phyloP scores from a whole-genome alignment of 306 rosid species.

The Vachellia pachyceras region DNA sequence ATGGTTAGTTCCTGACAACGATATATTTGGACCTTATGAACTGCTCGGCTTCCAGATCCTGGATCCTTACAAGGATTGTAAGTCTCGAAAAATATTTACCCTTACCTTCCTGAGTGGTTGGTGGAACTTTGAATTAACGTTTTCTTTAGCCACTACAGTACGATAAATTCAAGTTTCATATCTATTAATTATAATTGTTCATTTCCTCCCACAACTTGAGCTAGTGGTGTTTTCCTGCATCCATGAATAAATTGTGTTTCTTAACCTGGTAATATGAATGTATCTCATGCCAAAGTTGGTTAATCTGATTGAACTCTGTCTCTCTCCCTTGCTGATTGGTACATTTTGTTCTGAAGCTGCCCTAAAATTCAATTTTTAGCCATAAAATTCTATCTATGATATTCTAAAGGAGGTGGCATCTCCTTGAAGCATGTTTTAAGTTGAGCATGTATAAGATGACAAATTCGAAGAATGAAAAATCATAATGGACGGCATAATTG shows the following conservation, averaged over 20 bases:
- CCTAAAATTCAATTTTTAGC: not conserved
- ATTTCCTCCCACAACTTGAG: not conserved
- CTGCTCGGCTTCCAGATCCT: slow-evolving; percentile 53
- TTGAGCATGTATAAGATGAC: not conserved
- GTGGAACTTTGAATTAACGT: not conserved
- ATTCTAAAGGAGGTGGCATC: not conserved
- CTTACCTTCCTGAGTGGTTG: not conserved
- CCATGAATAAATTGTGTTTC: not conserved
- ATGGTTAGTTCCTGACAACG: slow-evolving; percentile 65
- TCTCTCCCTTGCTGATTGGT: not conserved
- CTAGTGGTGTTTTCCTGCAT: slow-evolving; percentile 18
- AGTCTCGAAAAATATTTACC: slow-evolving; percentile 45
- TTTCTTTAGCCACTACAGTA: not conserved
- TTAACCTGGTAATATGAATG: slow-evolving; percentile 6
- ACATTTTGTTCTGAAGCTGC: not conserved
- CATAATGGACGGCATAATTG: not conserved
- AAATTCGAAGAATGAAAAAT: not conserved
- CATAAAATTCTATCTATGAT: not conserved
- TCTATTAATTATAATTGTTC: slow-evolving; percentile 5
- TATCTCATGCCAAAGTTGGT: not conserved
- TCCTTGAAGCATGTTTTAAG: slow-evolving; percentile 12
- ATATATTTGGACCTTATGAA: slow-evolving; percentile 84
- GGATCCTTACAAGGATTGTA: slow-evolving; percentile 61
- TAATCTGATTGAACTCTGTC: not conserved
- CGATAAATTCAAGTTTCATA: not conserved